Evolutionary conservation across 768 basidiomycete genomes (phyloP).

Genomic region (Gloeostereum incarnatum): DNA sequence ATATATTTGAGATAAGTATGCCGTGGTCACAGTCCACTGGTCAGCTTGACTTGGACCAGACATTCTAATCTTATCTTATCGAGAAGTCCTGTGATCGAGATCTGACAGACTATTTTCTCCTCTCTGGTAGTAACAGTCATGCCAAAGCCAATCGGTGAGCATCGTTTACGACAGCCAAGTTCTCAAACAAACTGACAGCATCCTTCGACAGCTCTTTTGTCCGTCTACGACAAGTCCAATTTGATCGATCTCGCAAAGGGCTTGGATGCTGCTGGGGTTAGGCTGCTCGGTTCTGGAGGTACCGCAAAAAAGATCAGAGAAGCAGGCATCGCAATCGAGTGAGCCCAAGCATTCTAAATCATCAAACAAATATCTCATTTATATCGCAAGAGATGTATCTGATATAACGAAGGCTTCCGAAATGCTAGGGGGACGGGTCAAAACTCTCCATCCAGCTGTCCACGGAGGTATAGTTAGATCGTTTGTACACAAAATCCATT

Average conservation of each 20-base stretch:
- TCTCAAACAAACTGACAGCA: conserved; percentile 1
- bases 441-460: conserved; percentile 96
- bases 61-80: too few species aligned
- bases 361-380: conserved; percentile 1
- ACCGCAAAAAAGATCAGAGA: conserved; percentile 98
- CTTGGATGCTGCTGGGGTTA: conserved; percentile 74
- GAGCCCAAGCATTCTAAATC: conserved; percentile 16
- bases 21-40: too few species aligned
- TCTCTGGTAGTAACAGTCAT: too few species aligned
- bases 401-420: conserved; percentile 97
- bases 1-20: too few species aligned
- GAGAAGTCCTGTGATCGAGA: too few species aligned
- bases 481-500: not conserved
- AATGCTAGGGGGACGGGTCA: conserved; percentile 97
- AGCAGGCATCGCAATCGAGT: conserved; percentile 86
- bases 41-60: too few species aligned
- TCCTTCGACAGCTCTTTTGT: conserved; percentile 60
- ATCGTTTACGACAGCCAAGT: not conserved
- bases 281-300: conserved; percentile 90
- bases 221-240: conserved; percentile 93
- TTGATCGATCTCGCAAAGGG: conserved; percentile 84
- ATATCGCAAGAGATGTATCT: conserved; percentile 74
- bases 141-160: conserved; percentile 14
- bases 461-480: conserved; percentile 70
- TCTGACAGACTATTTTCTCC: too few species aligned